Evolutionary conservation across 805 yeast species (phyloP), one percentile per base, ranked within the genome.

Genomic region (Candida taoyuanica): DNA sequence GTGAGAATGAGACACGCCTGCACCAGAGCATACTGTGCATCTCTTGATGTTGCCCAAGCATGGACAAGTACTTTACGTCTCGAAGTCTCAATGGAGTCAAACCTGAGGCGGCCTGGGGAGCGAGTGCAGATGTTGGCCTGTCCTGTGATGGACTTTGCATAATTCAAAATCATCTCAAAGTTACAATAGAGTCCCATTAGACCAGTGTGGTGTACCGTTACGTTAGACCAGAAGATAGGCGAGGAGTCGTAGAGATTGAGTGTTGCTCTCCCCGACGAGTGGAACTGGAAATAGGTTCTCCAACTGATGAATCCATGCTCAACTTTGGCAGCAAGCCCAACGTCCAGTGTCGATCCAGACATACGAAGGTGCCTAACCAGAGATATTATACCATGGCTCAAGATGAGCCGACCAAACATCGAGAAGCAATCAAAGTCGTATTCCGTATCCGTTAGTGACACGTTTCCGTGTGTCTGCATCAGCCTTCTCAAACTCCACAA

Each of bases 341-440:
- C 20, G 16, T 32, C 43, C 13, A 31, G 15, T 7, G 23, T 8
- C 7, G 13, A 17, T 3, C 17, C 6, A 7, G 49, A 47, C 15
- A 49, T 39, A 24, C 58, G 46, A 34, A 60, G 34, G 20, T 60
- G 60, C 40, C 49, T 48, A 5, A 57, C 47, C 15, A 60, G 40
- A 3, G 60, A 43, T 20, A 62, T 31, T 5, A 58, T 39, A 4
- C 69, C 68, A 46, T 63, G 65, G 1, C 64, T 42, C 17, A 64
- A 47, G 11, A 63, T 58, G 14, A 47, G 55, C 34, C 70, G 40
- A 1, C 68, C 58, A 37, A 54, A 64, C 29, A 55, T 59, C 0
- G 67, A 56, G 36, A 58, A 64, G 29, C 69, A 64, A 33, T 58
- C 56, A 34, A 59, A 29, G 11, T 50, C 51, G 33, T 63, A 64